Evolutionary conservation across 2,329 filamentous ascomycete species (phyloP), one percentile per base, ranked within the genome.

Genomic region (Fusarium anguioides): DNA sequence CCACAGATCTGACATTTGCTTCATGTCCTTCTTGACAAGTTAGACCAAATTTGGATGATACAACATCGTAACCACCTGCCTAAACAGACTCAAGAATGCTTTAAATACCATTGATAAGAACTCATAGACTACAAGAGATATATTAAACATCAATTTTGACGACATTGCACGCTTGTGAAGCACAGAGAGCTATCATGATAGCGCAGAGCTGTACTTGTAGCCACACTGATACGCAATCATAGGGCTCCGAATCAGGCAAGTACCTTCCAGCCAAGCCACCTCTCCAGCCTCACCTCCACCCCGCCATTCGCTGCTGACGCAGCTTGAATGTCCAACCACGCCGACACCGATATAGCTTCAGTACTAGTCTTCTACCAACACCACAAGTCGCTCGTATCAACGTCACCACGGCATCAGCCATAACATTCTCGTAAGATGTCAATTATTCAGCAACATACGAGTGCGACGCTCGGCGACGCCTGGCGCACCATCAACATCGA

Each of bases 401-500:
- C 40, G 39, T 40, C 40, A 40, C 37, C 26, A 53, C 15, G 11
- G 18, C n/a, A 40, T 17, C 23, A 11, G 51, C 5, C 44, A 36
- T 23, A 48, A 5, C 11, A 33, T 33, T 39, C 55, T 63, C 53
- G 46, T 33, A 55, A 37, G 1, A 90, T 90, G 88, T 90, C 88
- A 51, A 89, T 90, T 75, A 89, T 89, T 71, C 88, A 89, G 76
- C 86, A 90, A 77, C 85, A 88, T 79, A 87, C 84, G 48, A 80
- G 82, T 60, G 84, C 86, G 55, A 83, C 87, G 71, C 83, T 90
- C 54, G 81, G 81, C 79, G 88, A 90, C 71, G 85, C 86, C 75
- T 90, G 88, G 88, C 92, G 94, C 79, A 97, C 93, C 70, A 96
- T 97, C 85, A 93, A 97, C 86, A 91, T 97, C 79, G 94, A 97